Evolutionary conservation across 2,329 filamentous ascomycete genomes (phyloP).

Genomic region (Alternaria conjuncta): DNA sequence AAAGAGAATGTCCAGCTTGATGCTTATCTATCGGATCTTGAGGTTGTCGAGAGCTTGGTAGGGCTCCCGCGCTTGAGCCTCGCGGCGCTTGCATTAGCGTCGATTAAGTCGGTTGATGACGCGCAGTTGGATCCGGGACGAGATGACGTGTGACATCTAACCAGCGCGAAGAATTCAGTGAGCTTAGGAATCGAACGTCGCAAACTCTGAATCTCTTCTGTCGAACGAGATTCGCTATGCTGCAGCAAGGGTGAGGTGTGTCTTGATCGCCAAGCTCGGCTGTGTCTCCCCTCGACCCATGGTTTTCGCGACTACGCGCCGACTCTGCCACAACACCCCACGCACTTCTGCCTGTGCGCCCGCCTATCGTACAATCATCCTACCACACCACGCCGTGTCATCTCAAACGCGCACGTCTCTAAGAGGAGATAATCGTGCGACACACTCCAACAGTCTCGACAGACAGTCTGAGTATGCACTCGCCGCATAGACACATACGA

Average conservation of each 20-base stretch:
- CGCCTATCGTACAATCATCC: not conserved
- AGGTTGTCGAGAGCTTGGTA: not conserved
- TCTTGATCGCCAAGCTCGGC: slow-evolving; percentile 17
- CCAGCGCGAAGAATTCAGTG: not conserved
- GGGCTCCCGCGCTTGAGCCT: not conserved
- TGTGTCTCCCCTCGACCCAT: slow-evolving; percentile 2
- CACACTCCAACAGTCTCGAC: not conserved
- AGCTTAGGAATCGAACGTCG: not conserved
- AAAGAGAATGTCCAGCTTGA: not conserved
- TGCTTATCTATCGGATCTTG: not conserved
- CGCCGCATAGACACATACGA: slow-evolving; percentile 19
- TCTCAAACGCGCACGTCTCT: not conserved
- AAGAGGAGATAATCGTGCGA: not conserved
- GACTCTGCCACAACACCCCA: slow-evolving; percentile 5
- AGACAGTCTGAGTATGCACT: slow-evolving; percentile 35
- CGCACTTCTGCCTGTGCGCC: slow-evolving; percentile 4
- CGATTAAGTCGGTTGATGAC: slow-evolving; percentile 14
- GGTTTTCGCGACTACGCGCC: slow-evolving; percentile 8
- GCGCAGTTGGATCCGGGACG: slow-evolving; percentile 8
- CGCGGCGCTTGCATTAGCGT: slow-evolving; percentile 13
- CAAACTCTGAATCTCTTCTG: not conserved
- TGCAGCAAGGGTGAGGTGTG: not conserved
- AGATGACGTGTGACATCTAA: slow-evolving; percentile 19
- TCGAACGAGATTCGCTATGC: not conserved
- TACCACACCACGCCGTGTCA: not conserved